Conservation (phyloP, 164 flowering plant genomes). For the Magnolia kwangsiensis region DNA sequence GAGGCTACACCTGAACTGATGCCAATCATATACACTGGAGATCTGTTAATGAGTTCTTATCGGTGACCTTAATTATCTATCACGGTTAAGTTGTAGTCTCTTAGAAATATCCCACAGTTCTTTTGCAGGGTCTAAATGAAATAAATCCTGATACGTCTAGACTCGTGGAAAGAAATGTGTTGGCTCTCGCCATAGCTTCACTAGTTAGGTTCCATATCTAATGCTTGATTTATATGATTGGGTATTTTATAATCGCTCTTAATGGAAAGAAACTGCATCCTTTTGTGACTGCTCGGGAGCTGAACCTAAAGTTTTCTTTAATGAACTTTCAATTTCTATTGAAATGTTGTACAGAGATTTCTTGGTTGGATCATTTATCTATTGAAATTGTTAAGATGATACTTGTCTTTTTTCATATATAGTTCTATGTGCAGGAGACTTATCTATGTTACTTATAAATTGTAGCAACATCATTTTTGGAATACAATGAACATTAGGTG, state of each 20-base stretch:
- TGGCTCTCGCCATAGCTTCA: conserved; percentile 85
- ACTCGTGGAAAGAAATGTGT: conserved; percentile 81
- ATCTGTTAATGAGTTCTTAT: too few species aligned
- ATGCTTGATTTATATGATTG: not conserved
- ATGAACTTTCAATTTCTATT: not conserved
- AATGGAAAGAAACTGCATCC: too few species aligned
- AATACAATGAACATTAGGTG: not conserved
- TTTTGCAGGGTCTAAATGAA: conserved; percentile 70
- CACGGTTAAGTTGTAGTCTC: not conserved
- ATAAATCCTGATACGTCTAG: conserved; percentile 62
- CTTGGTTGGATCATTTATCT: not conserved
- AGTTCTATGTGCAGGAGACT: not conserved
- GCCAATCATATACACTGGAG: too few species aligned
- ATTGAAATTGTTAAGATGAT: too few species aligned
- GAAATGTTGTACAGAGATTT: not conserved
- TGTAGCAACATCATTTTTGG: not conserved
- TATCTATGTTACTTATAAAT: too few species aligned
- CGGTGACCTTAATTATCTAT: too few species aligned
- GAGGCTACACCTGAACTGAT: too few species aligned
- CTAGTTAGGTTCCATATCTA: conserved; percentile 38
- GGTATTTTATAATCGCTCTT: too few species aligned
- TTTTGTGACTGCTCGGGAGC: conserved; percentile 67
- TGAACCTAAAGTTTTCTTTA: conserved; percentile 72
- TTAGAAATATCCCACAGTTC: not conserved
- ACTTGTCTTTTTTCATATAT: not conserved